phyloP scores from a whole-genome alignment of 495 filamentous ascomycete genomes.

The Talaromyces ruber region DNA sequence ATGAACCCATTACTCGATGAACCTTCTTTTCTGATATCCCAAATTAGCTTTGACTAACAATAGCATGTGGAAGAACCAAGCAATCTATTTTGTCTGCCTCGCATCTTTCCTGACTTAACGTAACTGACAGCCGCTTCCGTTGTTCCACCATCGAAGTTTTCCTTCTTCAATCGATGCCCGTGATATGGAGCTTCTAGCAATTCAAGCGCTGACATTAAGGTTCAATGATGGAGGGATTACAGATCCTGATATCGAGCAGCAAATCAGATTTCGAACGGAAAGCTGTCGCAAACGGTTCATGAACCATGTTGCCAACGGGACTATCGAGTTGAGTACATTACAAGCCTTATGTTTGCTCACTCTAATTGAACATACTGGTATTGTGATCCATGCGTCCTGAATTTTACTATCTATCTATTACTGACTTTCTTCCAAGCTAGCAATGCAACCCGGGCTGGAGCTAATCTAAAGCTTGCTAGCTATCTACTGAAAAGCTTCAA shows the following conservation, averaged over 20 bases:
- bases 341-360: conserved; percentile 33
- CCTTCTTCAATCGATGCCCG: conserved; percentile 15
- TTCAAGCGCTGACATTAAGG: conserved; percentile 27
- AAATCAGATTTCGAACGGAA: conserved; percentile 19
- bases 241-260: conserved; percentile 6
- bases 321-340: conserved; percentile 31
- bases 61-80: neutral
- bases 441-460: conserved; percentile 26
- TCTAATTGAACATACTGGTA: conserved; percentile 34
- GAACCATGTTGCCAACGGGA: conserved; percentile 21
- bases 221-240: conserved; percentile 14
- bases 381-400: neutral
- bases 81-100: neutral
- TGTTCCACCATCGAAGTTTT: conserved; percentile 21
- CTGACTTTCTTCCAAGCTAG: conserved; percentile 14
- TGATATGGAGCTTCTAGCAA: conserved; percentile 25
- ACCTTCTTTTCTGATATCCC: neutral
- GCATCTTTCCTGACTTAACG: conserved; percentile 20
- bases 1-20: neutral
- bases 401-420: neutral
- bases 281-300: conserved; percentile 21
- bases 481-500: conserved; percentile 27
- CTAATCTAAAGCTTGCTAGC: conserved; percentile 25
- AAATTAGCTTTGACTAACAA: neutral
- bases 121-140: conserved; percentile 29